Evolutionary conservation across 352 stramenopile genomes (phyloP).

Genomic region (Phytophthora colocasiae): DNA sequence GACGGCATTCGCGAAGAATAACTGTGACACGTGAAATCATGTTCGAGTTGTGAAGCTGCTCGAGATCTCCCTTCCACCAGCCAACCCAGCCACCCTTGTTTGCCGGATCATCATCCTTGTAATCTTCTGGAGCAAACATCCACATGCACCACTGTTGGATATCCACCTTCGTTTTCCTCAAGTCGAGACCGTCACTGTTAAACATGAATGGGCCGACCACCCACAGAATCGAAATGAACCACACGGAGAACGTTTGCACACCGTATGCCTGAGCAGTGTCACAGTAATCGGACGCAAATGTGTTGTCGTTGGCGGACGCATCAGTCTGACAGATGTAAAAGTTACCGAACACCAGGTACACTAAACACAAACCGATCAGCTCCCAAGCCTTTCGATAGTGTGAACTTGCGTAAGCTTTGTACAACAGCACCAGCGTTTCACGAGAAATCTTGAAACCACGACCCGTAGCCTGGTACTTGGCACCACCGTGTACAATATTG

Average conservation of each 20-base stretch:
- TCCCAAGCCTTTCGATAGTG: constrained; percentile 85
- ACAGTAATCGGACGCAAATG: constrained; percentile 66
- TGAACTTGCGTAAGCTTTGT: constrained; percentile 75
- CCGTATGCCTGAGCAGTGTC: constrained; percentile 74
- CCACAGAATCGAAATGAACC: constrained; percentile 81
- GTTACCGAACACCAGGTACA: constrained; percentile 73
- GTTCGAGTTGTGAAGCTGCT: constrained; percentile 69
- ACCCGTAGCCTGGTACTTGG: constrained; percentile 82
- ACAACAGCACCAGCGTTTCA: constrained; percentile 79
- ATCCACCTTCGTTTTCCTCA: constrained; percentile 79
- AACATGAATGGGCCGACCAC: constrained; percentile 78
- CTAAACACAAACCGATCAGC: constrained; percentile 71
- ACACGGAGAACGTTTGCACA: constrained; percentile 83
- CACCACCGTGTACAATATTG: constrained; percentile 76
- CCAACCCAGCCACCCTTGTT: constrained; percentile 80
- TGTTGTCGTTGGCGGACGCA: constrained; percentile 54
- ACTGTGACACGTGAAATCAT: constrained; percentile 75
- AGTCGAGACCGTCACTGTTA: constrained; percentile 82
- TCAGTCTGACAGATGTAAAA: constrained; percentile 72
- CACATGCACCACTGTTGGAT: constrained; percentile 64
- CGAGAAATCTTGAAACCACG: constrained; percentile 87
- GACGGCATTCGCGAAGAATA: constrained; percentile 72
- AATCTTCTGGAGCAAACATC: constrained; percentile 75
- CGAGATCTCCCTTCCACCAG: constrained; percentile 76
- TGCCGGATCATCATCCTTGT: constrained; percentile 63